These are phyloP conservation scores for Solanum chacoense DNA, from an alignment of 305 asterid genomes.

Conservation along the genomic window DNA sequence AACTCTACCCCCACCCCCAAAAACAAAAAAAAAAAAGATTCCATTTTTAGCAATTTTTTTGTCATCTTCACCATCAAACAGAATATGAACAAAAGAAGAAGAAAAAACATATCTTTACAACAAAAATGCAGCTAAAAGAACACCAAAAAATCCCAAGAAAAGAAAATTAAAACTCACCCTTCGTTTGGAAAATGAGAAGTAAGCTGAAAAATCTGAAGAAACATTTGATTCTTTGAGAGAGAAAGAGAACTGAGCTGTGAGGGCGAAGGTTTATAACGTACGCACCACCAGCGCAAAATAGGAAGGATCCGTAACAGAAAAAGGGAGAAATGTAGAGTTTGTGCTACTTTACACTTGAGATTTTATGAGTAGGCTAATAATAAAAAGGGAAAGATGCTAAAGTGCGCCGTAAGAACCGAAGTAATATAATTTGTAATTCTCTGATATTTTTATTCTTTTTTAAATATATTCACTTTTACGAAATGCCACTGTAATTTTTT, in stretches of 20 bases:
- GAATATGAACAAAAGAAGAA: not conserved
- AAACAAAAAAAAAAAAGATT: not conserved
- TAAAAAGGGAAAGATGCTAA: not conserved
- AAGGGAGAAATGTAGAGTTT: not conserved
- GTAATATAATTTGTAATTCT: not conserved
- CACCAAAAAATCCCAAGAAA: not conserved
- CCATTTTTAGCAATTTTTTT: not conserved
- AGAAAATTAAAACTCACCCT: not conserved
- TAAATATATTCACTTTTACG: not conserved
- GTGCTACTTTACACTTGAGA: not conserved
- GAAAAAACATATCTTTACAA: not conserved
- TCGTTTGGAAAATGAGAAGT: not conserved
- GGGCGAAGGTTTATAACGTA: constrained; percentile 8
- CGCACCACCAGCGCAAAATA: constrained; percentile 35
- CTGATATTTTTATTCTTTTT: not conserved
- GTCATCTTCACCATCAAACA: not conserved
- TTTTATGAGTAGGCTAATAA: not conserved
- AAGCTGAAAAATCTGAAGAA: not conserved
- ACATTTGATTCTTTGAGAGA: not conserved
- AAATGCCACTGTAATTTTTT: not conserved
- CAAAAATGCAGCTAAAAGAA: not conserved
- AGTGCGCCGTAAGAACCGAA: constrained; percentile 7
- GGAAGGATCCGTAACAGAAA: constrained; percentile 2
- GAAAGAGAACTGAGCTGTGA: not conserved
- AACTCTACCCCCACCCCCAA: not conserved